phyloP scores from a whole-genome alignment of 768 basidiomycete genomes.

The Trametes cubensis region DNA sequence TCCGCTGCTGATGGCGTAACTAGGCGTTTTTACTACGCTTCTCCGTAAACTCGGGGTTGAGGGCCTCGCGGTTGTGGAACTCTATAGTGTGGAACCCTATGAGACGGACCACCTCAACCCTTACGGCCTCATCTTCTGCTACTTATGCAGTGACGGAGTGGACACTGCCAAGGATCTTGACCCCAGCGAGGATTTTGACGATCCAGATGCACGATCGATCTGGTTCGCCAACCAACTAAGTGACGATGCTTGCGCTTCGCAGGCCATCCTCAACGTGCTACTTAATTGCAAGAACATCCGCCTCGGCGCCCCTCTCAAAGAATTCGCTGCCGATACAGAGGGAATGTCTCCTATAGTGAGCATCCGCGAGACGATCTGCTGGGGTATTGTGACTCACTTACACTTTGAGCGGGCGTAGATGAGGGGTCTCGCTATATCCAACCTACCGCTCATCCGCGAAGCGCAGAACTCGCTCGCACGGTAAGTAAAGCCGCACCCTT shows the following conservation, averaged over 20 bases:
- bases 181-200: constrained; percentile 32
- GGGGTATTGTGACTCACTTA: neutral
- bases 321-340: constrained; percentile 53
- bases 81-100: constrained; percentile 67
- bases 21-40: constrained; percentile 62
- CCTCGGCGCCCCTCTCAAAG: constrained; percentile 47
- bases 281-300: constrained; percentile 57
- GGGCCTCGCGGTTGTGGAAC: constrained; percentile 56
- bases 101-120: constrained; percentile 62
- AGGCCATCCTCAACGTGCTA: constrained; percentile 61
- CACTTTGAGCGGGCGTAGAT: constrained; percentile 43
- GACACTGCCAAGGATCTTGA: constrained; percentile 19
- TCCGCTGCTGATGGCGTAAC: neutral
- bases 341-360: constrained; percentile 61
- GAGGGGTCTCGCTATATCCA: constrained; percentile 64
- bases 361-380: constrained; percentile 8
- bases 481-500: constrained; percentile 37
- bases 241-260: constrained; percentile 66
- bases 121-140: constrained; percentile 65
- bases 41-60: constrained; percentile 55
- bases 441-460: constrained; percentile 53
- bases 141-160: constrained; percentile 54
- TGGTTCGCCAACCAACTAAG: constrained; percentile 75
- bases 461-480: constrained; percentile 64
- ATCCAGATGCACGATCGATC: constrained; percentile 56